A percentile compares a stretch with the other conserved stretches of the same genome.
phyloP scores from a whole-genome alignment of 768 basidiomycete species.

The Boletellus sp. region DNA sequence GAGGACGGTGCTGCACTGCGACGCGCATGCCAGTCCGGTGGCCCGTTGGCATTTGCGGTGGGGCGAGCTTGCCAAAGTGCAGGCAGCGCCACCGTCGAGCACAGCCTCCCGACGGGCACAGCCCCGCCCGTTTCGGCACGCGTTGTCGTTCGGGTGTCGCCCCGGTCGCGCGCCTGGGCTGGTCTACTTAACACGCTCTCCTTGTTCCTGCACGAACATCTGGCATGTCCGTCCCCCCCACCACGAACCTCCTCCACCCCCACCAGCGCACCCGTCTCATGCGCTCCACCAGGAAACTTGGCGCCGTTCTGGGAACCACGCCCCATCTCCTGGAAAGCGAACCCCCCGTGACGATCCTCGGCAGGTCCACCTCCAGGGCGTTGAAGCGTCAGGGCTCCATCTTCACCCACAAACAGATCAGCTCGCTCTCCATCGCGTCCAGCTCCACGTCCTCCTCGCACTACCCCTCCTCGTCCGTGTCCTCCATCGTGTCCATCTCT shows the following conservation, averaged over 20 bases:
- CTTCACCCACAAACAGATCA: slow-evolving; percentile 21
- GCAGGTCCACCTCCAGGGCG: slow-evolving; percentile 12
- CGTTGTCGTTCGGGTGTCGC: too few species aligned
- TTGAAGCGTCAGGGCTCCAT: slow-evolving; percentile 34
- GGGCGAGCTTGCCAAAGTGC: too few species aligned
- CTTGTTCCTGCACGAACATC: slow-evolving; percentile 3
- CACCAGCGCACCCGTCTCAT: slow-evolving; percentile 34
- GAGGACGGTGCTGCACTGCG: too few species aligned
- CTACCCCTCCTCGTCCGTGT: slow-evolving; percentile 14
- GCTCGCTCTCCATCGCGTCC: slow-evolving; percentile 22
- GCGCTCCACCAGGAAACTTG: slow-evolving; percentile 37
- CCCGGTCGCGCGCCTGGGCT: too few species aligned
- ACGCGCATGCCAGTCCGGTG: too few species aligned
- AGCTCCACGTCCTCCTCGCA: slow-evolving; percentile 13
- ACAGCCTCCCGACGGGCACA: too few species aligned
- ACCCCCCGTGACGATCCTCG: slow-evolving; percentile 16
- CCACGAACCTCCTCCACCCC: slow-evolving; percentile 31
- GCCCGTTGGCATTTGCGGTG: too few species aligned
- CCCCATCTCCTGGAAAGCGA: slow-evolving; percentile 32
- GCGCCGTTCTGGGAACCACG: slow-evolving; percentile 35
- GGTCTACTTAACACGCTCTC: neutral
- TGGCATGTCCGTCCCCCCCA: slow-evolving; percentile 34
- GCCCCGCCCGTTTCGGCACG: too few species aligned
- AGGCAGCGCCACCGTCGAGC: too few species aligned
- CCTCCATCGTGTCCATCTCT: slow-evolving; percentile 14